A percentile compares a stretch with the other conserved stretches of the same genome.
phyloP scores from a whole-genome alignment of 1,284 basidiomycete genomes.

The Cystobasidium sp. region DNA sequence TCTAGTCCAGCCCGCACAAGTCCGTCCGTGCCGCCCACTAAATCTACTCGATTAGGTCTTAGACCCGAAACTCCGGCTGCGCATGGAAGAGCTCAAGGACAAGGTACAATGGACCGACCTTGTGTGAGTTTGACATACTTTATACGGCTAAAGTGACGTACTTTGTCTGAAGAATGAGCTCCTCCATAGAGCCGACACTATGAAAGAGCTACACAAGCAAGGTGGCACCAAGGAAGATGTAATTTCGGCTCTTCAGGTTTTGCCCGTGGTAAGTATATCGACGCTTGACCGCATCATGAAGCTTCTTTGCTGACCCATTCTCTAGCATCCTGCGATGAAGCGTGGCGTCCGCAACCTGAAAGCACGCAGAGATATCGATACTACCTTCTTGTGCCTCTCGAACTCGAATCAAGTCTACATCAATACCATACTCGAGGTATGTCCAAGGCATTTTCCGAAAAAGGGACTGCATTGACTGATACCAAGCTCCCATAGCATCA shows the following conservation, averaged over 20 bases:
- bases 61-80: constrained; percentile 78
- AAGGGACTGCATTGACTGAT: neutral
- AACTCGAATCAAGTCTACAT: constrained; percentile 96
- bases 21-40: neutral
- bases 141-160: neutral
- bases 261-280: constrained; percentile 76
- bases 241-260: constrained; percentile 71
- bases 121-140: constrained; percentile 66
- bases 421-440: constrained; percentile 78
- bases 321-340: constrained; percentile 92
- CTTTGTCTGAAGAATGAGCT: neutral
- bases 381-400: constrained; percentile 86
- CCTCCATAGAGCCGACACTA: constrained; percentile 49
- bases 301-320: neutral
- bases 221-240: constrained; percentile 76
- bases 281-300: neutral
- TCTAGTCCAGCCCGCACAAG: neutral
- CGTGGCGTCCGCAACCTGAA: constrained; percentile 82
- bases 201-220: constrained; percentile 67
- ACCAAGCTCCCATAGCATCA: constrained; percentile 64
- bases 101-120: constrained; percentile 89
- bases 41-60: constrained; percentile 57
- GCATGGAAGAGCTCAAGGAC: constrained; percentile 73
- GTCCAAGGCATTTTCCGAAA: constrained; percentile 36
- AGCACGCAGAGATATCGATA: constrained; percentile 64